These are phyloP conservation scores for Neurospora sp. DNA, from an alignment of 495 filamentous ascomycete genomes.

Conservation along the genomic window DNA sequence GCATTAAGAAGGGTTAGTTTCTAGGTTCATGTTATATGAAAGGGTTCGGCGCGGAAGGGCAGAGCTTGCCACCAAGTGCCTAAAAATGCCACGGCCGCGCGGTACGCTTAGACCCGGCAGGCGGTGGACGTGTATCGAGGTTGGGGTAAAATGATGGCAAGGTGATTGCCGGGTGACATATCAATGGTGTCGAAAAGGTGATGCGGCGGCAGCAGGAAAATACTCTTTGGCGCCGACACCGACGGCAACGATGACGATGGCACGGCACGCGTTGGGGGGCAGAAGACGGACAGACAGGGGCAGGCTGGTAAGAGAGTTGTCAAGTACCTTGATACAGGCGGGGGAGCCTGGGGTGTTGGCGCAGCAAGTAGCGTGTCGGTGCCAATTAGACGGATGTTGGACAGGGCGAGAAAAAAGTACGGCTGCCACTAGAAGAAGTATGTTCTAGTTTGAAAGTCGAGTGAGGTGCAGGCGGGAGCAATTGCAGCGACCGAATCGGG, in stretches of 20 bases:
- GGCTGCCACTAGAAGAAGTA: neutral
- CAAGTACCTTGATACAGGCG: neutral
- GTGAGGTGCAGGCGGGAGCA: neutral
- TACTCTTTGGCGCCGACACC: neutral
- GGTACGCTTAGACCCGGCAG: conserved; percentile 19
- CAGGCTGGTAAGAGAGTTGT: neutral
- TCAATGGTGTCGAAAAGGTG: neutral
- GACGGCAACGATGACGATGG: neutral
- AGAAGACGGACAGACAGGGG: neutral
- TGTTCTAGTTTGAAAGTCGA: neutral
- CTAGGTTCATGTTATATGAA: neutral
- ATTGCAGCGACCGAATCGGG: conserved; percentile 4
- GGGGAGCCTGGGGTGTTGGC: neutral
- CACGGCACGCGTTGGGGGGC: neutral
- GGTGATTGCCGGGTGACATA: neutral
- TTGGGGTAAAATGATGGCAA: neutral
- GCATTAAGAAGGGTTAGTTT: neutral
- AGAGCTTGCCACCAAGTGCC: neutral
- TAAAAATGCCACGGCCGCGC: neutral
- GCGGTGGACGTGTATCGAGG: conserved; percentile 4
- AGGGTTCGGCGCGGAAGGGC: neutral
- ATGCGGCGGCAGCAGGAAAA: neutral
- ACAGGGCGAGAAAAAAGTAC: neutral
- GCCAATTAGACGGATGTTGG: neutral
- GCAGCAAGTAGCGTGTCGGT: neutral